phyloP scores from a whole-genome alignment of 23 red algal species.

The Gracilaria gracilis region DNA sequence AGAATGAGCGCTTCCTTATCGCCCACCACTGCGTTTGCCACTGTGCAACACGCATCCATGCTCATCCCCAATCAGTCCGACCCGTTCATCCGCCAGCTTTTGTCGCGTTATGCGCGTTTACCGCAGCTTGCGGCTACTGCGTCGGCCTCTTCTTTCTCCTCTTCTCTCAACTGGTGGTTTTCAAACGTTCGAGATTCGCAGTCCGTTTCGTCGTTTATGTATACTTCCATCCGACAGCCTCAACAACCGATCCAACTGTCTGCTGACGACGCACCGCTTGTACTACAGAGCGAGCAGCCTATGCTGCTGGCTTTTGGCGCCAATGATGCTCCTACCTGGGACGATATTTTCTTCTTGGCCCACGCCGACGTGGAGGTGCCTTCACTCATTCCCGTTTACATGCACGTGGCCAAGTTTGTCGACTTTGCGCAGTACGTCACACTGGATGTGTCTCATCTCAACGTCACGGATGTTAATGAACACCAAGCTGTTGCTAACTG shows the following conservation, averaged over 20 bases:
- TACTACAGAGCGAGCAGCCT: slow-evolving; percentile 25
- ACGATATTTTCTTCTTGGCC: slow-evolving; percentile 16
- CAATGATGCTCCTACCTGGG: background rate
- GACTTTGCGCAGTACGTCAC: slow-evolving; percentile 39
- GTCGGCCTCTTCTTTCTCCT: background rate
- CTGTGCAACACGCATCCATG: slow-evolving; percentile 12
- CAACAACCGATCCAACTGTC: background rate
- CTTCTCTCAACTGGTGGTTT: slow-evolving; percentile 33
- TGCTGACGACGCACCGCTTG: background rate
- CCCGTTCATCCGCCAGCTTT: background rate
- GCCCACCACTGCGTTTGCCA: slow-evolving; percentile 20
- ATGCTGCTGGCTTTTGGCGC: slow-evolving; percentile 28
- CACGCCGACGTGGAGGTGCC: background rate
- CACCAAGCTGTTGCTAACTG: background rate
- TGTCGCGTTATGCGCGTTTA: background rate
- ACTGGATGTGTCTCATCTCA: background rate
- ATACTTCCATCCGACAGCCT: background rate
- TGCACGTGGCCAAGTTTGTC: slow-evolving; percentile 1
- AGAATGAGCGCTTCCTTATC: background rate
- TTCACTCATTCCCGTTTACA: slow-evolving; percentile 2
- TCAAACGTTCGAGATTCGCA: slow-evolving; percentile 10
- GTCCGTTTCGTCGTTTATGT: slow-evolving; percentile 38
- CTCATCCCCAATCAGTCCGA: slow-evolving; percentile 16
- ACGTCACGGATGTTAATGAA: background rate
- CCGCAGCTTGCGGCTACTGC: background rate